Conservation (phyloP, 768 basidiomycete genomes). For the Serendipita sp. region DNA sequence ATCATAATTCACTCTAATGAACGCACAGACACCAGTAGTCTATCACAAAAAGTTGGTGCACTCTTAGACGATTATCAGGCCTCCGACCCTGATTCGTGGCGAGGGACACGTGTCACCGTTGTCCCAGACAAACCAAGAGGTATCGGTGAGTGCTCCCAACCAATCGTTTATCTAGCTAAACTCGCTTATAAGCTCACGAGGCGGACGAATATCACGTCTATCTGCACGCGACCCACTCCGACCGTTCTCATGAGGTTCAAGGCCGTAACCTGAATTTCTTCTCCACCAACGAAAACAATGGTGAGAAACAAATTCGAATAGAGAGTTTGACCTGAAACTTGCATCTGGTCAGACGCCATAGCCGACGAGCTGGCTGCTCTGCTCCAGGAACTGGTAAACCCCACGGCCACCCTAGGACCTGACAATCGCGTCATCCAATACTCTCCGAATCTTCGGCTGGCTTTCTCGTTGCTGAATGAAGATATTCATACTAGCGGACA, state of each 20-base stretch:
- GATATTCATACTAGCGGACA: constrained; percentile 54
- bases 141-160: not conserved
- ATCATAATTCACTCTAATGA: constrained; percentile 1
- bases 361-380: constrained; percentile 24
- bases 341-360: constrained; percentile 11
- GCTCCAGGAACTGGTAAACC: constrained; percentile 23
- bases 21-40: not conserved
- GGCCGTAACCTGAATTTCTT: not conserved
- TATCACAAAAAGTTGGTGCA: not conserved
- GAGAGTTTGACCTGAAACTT: constrained; percentile 10
- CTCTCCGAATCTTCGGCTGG: constrained; percentile 64
- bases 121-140: not conserved
- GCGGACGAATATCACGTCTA: not conserved
- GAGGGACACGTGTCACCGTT: not conserved
- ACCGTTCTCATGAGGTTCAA: not conserved
- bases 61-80: constrained; percentile 3
- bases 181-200: not conserved
- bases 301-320: constrained; percentile 7
- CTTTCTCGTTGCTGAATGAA: constrained; percentile 90
- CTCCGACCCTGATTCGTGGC: not conserved
- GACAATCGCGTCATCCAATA: constrained; percentile 52
- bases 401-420: constrained; percentile 29
- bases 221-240: not conserved
- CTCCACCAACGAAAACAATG: not conserved
- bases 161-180: not conserved